Base-by-base conservation (phyloP, 1,139 yeast genomes). In the Hansenula sp. region DNA sequence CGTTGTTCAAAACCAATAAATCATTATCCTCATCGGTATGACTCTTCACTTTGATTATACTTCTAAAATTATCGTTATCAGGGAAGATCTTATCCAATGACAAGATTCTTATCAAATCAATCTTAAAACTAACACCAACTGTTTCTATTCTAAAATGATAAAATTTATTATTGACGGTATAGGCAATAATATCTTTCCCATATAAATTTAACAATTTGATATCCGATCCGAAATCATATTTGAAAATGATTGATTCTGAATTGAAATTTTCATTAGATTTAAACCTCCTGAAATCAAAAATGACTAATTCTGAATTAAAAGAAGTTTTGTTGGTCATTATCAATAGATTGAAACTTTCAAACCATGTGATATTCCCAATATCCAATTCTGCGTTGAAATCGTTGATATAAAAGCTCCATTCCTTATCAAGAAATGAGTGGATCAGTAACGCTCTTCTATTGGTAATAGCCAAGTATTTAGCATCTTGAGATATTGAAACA, bases 401-500 rank as follows among this genome's bases (percentile, higher is more conserved):
- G 42, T 59, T 54, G 30, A 54, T 58, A 40, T 68, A 58, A 31
- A 54, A 52, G 46, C 63, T 64, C 73, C 73, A 70, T 31, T 51
- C 54, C 31, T 57, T 53, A 2, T 55, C 54, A 7, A 45, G 16
- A 15, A 58, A 42, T 25, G 62, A 58, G 45, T 63, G 65, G 3
- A 67, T 45, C 24, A 65, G 40, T 4, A 68, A 58, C 38, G 64
- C 63, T 17, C 48, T 52, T 17, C 55, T 52, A 5, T 71, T 72
- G 12, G 68, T 60, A 10, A 68, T 37, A 31, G 72, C 70, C 5
- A 68, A 49, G 38, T 49, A 54, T 33, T 59, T 55, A 2, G 71
- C 72, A 52, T 67, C 68, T 39, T 60, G 62, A 34, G 68, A 65
- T 4, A 62, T 57, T 0, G 66, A 54, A 11, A 61, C 53, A 31